These are phyloP conservation scores for Sarocladium oryzae DNA, from an alignment of 2,329 filamentous ascomycete genomes.

Conservation along the genomic window DNA sequence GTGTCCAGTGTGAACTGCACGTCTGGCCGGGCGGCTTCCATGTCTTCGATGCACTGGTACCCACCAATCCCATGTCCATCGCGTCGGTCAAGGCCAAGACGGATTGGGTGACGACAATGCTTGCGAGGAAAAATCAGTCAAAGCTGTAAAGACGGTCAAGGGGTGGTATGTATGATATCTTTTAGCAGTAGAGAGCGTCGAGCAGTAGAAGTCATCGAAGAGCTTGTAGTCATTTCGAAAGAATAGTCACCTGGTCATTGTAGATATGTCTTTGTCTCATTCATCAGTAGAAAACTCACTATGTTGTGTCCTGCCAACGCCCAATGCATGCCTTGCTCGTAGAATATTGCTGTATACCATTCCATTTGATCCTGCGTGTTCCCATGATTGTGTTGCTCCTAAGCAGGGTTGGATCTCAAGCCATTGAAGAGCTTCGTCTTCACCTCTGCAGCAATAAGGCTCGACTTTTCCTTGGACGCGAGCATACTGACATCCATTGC, in stretches of 20 bases:
- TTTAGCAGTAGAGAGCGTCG: too few species aligned
- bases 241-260: too few species aligned
- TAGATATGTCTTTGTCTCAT: too few species aligned
- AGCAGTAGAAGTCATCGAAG: too few species aligned
- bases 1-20: slow-evolving; percentile 36
- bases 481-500: slow-evolving; percentile 56
- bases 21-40: slow-evolving; percentile 36
- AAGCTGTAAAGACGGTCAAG: slow-evolving; percentile 4
- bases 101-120: slow-evolving; percentile 14
- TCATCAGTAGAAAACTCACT: background rate
- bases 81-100: slow-evolving; percentile 12
- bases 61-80: slow-evolving; percentile 12
- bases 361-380: background rate
- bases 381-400: background rate
- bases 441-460: slow-evolving; percentile 54
- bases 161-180: too few species aligned
- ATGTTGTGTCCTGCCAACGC: background rate
- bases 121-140: slow-evolving; percentile 6
- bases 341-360: background rate
- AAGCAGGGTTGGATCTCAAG: slow-evolving; percentile 19
- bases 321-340: slow-evolving; percentile 10
- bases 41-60: slow-evolving; percentile 26
- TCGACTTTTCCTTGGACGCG: slow-evolving; percentile 55
- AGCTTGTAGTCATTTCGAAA: background rate
- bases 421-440: slow-evolving; percentile 57